Conservation (phyloP, 257 asterid species). For the Solanum virginianum region DNA sequence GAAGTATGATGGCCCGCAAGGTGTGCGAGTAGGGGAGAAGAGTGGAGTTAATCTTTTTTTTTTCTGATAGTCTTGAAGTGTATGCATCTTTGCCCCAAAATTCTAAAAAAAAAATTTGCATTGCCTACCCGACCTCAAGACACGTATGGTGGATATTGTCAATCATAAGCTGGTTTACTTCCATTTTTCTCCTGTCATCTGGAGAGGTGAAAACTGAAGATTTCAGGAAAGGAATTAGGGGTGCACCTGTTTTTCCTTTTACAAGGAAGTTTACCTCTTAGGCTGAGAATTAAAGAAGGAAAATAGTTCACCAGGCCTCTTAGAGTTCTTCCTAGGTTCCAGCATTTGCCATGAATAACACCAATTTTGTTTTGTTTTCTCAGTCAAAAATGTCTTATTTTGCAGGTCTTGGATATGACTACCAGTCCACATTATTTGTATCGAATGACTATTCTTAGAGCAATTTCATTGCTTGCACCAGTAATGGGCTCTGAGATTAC, state of each 20-base stretch:
- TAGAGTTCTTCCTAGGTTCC: not conserved
- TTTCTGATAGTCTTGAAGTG: not conserved
- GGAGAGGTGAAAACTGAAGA: not conserved
- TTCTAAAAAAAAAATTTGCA: not conserved
- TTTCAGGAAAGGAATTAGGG: not conserved
- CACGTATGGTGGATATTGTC: not conserved
- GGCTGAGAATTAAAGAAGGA: not conserved
- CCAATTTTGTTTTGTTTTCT: not conserved
- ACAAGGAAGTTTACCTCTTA: not conserved
- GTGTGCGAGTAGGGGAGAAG: not conserved
- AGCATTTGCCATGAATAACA: not conserved
- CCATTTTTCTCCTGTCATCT: not conserved
- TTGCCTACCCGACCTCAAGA: not conserved
- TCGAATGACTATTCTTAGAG: constrained; percentile 74
- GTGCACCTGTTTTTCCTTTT: not conserved
- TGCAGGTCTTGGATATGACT: constrained; percentile 75
- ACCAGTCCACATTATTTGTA: constrained; percentile 72
- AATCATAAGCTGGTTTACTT: not conserved
- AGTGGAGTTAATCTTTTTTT: not conserved
- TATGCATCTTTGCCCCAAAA: not conserved
- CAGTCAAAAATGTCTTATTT: not conserved
- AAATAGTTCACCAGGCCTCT: not conserved
- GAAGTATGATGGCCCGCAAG: not conserved
- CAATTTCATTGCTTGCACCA: constrained; percentile 81
- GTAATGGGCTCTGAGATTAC: constrained; percentile 95